Base-by-base conservation (phyloP, 352 stramenopile species). In the Poterioochromonas sp. region DNA sequence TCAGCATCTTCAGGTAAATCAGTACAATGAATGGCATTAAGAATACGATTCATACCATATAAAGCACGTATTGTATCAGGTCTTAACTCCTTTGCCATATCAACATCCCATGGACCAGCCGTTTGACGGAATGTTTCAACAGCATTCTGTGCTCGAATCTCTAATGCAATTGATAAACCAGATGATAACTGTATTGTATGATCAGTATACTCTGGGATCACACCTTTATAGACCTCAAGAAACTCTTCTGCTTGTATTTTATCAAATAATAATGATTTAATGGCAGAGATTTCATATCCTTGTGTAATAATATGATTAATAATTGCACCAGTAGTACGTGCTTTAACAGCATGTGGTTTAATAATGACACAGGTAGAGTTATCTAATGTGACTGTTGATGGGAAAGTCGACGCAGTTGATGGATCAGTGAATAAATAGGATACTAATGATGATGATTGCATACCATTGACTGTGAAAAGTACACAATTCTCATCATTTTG, bases 331-430 rank as follows among this genome's bases (percentile, higher is more conserved):
- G 84, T 83, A 2, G 89, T 64, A 1, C 86, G 87, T 80, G 91
- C 88, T 78, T 93, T 95, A 3, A 97, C 84, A n/a, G 92, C 88
- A 78, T 97, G 93, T 3, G 91, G 92, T 69, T 95, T 87, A 5
- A 97, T 88, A 1, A 97, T 87, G 60, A 90, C 95, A 80, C 90
- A 96, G 0, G 91, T 95, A 78, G 90, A 96, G 83, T 88, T 89
- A 71, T 93, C 87, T 43, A 91, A 91, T 0, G 83, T 90, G 0
- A 90, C 90, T 0, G 90, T 94, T 15, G 82, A 76, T n/a, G n/a
- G n/a, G n/a, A n/a, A n/a, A n/a, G n/a, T n/a, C n/a, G n/a, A n/a
- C n/a, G n/a, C n/a, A 1, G 12, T 29, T 18, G 65, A 32, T 40
- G 26, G 39, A 22, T 73, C 39, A 32, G 8, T 60, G 22, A 80